A percentile compares a stretch with the other conserved stretches of the same genome.
Conservation (phyloP, 2,329 filamentous ascomycete genomes). For the Ceratocystis variospora region DNA sequence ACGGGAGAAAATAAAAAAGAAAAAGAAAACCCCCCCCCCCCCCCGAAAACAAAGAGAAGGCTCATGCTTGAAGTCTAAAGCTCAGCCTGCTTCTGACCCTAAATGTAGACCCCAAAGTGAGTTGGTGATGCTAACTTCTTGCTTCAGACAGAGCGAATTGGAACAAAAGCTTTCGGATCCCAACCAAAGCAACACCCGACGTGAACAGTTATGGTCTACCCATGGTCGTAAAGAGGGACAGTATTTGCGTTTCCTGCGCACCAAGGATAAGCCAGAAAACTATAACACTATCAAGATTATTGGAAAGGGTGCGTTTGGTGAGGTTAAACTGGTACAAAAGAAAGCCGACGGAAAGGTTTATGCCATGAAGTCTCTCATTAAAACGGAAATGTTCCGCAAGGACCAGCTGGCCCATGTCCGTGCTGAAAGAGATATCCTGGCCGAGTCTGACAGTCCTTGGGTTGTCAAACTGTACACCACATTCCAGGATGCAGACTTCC, state of each 20-base stretch:
- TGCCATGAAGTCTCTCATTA: slow-evolving; percentile 94
- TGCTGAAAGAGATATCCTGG: slow-evolving; percentile 91
- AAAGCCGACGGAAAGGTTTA: slow-evolving; percentile 95
- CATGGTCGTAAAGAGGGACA: slow-evolving; percentile 80
- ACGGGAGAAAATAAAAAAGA: too few species aligned
- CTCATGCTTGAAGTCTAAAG: neutral
- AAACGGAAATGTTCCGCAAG: slow-evolving; percentile 99
- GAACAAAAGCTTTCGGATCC: slow-evolving; percentile 73
- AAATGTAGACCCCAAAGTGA: neutral
- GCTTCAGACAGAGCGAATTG: slow-evolving; percentile 69
- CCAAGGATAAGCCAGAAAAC: slow-evolving; percentile 84
- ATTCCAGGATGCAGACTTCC: slow-evolving; percentile 89
- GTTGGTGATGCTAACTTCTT: neutral
- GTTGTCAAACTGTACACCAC: slow-evolving; percentile 97
- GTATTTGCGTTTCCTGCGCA: slow-evolving; percentile 86
- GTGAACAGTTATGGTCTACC: slow-evolving; percentile 71
- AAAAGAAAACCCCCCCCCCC: too few species aligned
- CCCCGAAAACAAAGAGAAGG: too few species aligned
- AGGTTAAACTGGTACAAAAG: slow-evolving; percentile 94
- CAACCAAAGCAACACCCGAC: slow-evolving; percentile 57
- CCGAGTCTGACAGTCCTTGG: slow-evolving; percentile 98
- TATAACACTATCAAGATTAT: slow-evolving; percentile 97
- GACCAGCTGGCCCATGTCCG: slow-evolving; percentile 96
- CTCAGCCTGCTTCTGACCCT: neutral
- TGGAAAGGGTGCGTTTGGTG: slow-evolving; percentile 95